Percentiles rank a stretch among this genome's conserved stretches.
These are phyloP conservation scores for Endocarpon pusillum DNA, from an alignment of 495 filamentous ascomycete genomes.

Conservation along the genomic window DNA sequence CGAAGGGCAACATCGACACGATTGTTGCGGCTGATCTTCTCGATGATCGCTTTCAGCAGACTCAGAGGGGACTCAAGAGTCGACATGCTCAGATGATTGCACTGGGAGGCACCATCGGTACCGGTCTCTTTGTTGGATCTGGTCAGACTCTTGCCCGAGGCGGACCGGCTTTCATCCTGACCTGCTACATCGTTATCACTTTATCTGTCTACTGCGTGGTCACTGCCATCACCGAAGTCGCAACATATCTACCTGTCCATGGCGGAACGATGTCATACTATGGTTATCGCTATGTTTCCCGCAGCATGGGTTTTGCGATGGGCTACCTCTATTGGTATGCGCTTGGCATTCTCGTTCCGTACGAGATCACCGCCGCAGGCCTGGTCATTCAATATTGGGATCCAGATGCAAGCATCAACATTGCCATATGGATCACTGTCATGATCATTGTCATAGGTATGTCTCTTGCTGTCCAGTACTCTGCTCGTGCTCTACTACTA, in stretches of 20 bases:
- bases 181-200: constrained; percentile 30
- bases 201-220: constrained; percentile 15
- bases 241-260: constrained; percentile 55
- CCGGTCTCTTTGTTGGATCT: constrained; percentile 58
- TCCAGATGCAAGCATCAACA: constrained; percentile 24
- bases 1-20: too few species aligned
- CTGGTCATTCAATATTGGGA: constrained; percentile 67
- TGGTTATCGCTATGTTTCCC: constrained; percentile 53
- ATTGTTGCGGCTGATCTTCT: too few species aligned
- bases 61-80: constrained; percentile 27
- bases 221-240: constrained; percentile 48
- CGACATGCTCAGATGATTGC: constrained; percentile 37
- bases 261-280: constrained; percentile 62
- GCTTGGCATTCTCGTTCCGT: constrained; percentile 47
- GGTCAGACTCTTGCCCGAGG: constrained; percentile 42
- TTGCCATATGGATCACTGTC: constrained; percentile 58
- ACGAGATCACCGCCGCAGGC: constrained; percentile 60
- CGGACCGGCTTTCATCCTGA: constrained; percentile 48
- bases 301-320: constrained; percentile 60
- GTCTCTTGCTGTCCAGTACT: too few species aligned
- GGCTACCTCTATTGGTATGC: constrained; percentile 61
- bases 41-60: too few species aligned
- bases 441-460: constrained; percentile 58
- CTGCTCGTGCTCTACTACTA: too few species aligned
- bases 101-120: constrained; percentile 56